phyloP scores from a whole-genome alignment of 495 filamentous ascomycete genomes.

The Hypoxylon fragiforme region DNA sequence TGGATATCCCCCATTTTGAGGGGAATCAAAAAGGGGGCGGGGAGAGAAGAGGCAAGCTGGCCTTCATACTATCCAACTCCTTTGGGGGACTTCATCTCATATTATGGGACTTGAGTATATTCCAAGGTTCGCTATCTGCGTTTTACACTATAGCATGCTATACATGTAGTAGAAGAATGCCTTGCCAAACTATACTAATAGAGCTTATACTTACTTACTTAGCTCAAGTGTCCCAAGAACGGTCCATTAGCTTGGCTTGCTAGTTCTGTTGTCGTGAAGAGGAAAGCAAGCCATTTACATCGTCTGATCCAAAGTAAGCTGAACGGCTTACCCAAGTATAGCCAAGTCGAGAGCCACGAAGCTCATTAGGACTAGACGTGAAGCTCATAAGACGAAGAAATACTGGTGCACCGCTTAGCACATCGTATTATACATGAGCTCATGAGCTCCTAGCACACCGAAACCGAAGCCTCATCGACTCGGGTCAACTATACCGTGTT shows the following conservation, averaged over 20 bases:
- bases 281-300: background rate
- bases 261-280: background rate
- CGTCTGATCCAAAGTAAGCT: background rate
- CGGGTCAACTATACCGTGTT: constrained; percentile 19
- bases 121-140: background rate
- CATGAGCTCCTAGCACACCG: constrained; percentile 5
- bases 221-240: no score
- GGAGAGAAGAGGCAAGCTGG: no score
- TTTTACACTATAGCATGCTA: background rate
- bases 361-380: constrained; percentile 5
- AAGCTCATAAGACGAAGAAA: constrained; percentile 1
- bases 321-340: constrained; percentile 13
- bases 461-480: constrained; percentile 13
- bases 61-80: no score
- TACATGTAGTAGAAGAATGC: background rate
- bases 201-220: no score
- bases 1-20: no score
- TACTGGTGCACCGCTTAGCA: no score
- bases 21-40: no score
- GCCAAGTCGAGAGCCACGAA: constrained; percentile 17
- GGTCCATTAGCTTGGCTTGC: no score
- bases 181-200: background rate
- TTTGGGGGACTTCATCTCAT: no score
- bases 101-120: no score
- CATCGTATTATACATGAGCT: no score